Conservation (phyloP, 129 eudicot genomes). For the Pseudognaphalium luteoalbum region DNA sequence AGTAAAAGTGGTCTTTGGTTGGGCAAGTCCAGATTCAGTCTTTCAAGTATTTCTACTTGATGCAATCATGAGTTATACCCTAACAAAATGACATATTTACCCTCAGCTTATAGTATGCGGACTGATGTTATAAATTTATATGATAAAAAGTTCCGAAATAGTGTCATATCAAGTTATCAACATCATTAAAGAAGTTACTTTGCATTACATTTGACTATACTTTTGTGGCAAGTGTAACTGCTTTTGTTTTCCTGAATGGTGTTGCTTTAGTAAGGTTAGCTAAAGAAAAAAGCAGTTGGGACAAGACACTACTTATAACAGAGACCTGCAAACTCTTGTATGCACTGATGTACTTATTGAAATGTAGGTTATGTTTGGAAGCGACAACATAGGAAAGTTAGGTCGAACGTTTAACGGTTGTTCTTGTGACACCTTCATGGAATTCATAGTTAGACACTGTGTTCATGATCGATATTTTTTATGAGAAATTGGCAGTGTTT, state of each 20-base stretch:
- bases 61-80: not conserved
- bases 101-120: not conserved
- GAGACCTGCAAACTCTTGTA: no score
- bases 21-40: not conserved
- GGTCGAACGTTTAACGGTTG: not conserved
- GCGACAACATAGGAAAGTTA: no score
- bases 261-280: conserved; percentile 33
- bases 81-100: not conserved
- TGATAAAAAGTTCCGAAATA: not conserved
- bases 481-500: not conserved
- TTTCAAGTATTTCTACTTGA: not conserved
- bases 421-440: not conserved
- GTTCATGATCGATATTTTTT: not conserved
- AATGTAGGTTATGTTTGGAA: no score
- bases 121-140: not conserved
- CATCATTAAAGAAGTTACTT: not conserved
- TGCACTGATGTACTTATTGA: no score
- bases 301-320: conserved; percentile 5
- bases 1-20: conserved; percentile 20
- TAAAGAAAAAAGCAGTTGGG: conserved; percentile 26
- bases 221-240: conserved; percentile 24
- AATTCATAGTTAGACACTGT: not conserved
- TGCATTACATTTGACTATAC: conserved; percentile 2
- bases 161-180: not conserved
- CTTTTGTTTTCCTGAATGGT: conserved; percentile 25